phyloP scores from a whole-genome alignment of 805 yeast species.

The Candida ficus region DNA sequence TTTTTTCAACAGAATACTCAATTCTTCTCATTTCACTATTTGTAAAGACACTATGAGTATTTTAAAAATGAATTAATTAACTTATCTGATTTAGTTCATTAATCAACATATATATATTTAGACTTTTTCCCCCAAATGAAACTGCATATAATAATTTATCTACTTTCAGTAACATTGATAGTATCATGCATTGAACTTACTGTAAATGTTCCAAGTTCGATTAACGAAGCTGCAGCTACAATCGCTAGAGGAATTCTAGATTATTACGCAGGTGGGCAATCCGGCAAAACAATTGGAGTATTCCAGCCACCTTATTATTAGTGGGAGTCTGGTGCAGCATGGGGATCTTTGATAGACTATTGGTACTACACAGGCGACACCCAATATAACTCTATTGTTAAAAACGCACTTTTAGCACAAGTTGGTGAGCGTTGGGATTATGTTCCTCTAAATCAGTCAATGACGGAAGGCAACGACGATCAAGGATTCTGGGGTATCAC shows the following conservation, averaged over 20 bases:
- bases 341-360: slow-evolving; percentile 83
- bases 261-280: slow-evolving; percentile 64
- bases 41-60: too few species aligned
- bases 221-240: slow-evolving; percentile 47
- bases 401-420: slow-evolving; percentile 65
- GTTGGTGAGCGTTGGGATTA: slow-evolving; percentile 70
- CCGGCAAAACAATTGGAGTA: slow-evolving; percentile 84
- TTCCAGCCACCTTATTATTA: slow-evolving; percentile 89
- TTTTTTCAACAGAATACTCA: too few species aligned
- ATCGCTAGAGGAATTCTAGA: slow-evolving; percentile 72
- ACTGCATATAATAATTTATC: too few species aligned
- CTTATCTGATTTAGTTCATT: too few species aligned
- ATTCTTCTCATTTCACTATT: too few species aligned
- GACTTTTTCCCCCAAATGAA: too few species aligned
- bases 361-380: slow-evolving; percentile 65
- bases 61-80: too few species aligned
- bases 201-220: slow-evolving; percentile 12
- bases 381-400: slow-evolving; percentile 54
- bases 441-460: slow-evolving; percentile 82
- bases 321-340: slow-evolving; percentile 99
- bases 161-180: too few species aligned
- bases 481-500: slow-evolving; percentile 97
- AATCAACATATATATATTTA: too few species aligned
- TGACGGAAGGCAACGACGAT: slow-evolving; percentile 96
- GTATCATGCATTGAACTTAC: slow-evolving; percentile 1